Conservation (phyloP, 2,329 filamentous ascomycete genomes). For the Colletotrichum sp. region DNA sequence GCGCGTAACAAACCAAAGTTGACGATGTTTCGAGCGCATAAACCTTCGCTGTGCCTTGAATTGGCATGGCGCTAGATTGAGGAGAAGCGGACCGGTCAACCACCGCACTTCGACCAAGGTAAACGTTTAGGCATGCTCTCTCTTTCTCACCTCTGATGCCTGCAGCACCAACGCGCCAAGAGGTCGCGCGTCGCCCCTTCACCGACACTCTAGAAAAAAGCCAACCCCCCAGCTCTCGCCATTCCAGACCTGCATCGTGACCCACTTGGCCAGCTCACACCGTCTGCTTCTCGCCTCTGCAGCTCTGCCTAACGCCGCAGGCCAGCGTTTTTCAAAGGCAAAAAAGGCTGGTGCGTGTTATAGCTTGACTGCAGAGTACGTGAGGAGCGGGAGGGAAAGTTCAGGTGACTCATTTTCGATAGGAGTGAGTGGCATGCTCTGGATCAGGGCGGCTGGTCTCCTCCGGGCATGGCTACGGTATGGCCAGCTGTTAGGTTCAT, state of each 20-base stretch:
- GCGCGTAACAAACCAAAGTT: not conserved
- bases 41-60: not conserved
- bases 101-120: not conserved
- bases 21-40: not conserved
- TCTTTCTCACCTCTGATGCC: not conserved
- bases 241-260: constrained; percentile 6
- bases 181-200: not conserved
- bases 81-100: not conserved
- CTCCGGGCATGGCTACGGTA: not conserved
- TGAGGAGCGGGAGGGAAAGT: not conserved
- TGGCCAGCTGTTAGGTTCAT: not conserved
- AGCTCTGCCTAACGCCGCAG: not conserved
- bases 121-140: not conserved
- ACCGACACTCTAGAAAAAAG: not conserved
- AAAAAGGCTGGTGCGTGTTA: not conserved
- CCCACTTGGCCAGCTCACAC: constrained; percentile 8
- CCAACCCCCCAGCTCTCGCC: not conserved
- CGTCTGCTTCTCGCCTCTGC: not conserved
- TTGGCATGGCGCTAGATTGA: not conserved
- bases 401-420: not conserved
- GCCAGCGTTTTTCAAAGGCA: not conserved
- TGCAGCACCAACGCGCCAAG: not conserved
- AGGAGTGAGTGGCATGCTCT: not conserved
- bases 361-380: not conserved
- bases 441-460: not conserved